phyloP scores from a whole-genome alignment of 2,329 filamentous ascomycete genomes.

The Didymella exigua region DNA sequence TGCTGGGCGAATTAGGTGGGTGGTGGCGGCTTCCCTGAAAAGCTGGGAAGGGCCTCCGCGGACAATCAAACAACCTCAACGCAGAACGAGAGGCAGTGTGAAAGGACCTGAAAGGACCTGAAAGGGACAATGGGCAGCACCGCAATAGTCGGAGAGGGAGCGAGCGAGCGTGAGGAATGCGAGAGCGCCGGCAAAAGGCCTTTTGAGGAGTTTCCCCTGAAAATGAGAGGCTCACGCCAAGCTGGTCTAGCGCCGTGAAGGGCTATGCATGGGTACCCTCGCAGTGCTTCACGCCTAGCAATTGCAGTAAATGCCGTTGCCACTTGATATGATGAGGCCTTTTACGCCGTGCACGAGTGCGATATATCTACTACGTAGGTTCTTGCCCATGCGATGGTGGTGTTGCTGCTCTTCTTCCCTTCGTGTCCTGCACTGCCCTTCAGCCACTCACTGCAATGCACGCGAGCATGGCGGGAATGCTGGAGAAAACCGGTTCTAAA shows the following conservation, averaged over 20 bases:
- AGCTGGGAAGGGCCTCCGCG: constrained; percentile 17
- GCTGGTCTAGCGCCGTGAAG: constrained; percentile 32
- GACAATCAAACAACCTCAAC: constrained; percentile 24
- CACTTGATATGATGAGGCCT: constrained; percentile 15
- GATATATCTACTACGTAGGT: neutral
- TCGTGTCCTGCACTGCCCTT: constrained; percentile 9
- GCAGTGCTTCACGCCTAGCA: constrained; percentile 27
- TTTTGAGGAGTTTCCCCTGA: constrained; percentile 43
- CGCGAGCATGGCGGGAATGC: constrained; percentile 18
- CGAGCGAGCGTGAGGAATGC: constrained; percentile 41
- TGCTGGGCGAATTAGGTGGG: constrained; percentile 21
- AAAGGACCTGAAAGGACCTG: constrained; percentile 27
- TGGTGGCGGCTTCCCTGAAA: constrained; percentile 34
- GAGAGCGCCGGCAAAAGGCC: constrained; percentile 36
- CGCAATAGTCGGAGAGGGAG: constrained; percentile 28
- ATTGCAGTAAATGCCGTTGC: constrained; percentile 23
- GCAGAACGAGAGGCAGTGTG: constrained; percentile 41
- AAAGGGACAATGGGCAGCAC: constrained; percentile 22
- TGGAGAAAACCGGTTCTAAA: constrained; percentile 23
- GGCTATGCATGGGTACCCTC: constrained; percentile 33
- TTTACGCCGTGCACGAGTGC: constrained; percentile 2
- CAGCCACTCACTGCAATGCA: constrained; percentile 1
- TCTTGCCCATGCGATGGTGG: neutral
- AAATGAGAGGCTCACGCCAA: constrained; percentile 37
- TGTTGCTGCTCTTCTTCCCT: constrained; percentile 11